Evolutionary conservation across 2,329 filamentous ascomycete species (phyloP).

Genomic region (Eurotiales sp.): DNA sequence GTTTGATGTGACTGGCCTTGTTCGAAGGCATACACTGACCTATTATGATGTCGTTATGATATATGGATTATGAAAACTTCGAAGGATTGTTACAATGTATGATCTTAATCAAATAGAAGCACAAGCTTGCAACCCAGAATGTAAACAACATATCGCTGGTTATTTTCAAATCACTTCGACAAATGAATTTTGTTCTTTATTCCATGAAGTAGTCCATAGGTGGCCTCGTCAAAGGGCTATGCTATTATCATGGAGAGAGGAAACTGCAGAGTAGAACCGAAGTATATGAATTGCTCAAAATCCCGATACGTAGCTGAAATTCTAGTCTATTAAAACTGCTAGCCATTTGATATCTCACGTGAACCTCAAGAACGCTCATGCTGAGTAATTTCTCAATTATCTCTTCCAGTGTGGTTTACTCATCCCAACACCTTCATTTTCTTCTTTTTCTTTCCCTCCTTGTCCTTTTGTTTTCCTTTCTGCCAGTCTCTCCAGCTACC

Average conservation of each 20-base stretch:
- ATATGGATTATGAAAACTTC: conserved; percentile 4
- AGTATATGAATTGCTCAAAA: background rate
- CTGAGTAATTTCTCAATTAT: background rate
- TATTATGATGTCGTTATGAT: conserved; percentile 1
- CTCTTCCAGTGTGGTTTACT: background rate
- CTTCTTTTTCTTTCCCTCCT: conserved; percentile 58
- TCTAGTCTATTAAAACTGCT: background rate
- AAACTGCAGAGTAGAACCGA: background rate
- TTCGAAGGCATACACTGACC: background rate
- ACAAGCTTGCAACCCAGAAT: background rate
- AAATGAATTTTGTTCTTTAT: background rate
- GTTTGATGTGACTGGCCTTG: background rate
- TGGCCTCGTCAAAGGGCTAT: background rate
- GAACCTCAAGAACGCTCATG: background rate
- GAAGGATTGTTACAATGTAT: conserved; percentile 11
- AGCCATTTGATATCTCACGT: background rate
- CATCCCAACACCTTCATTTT: conserved; percentile 48
- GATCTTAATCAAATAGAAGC: conserved; percentile 1
- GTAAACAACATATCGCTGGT: background rate
- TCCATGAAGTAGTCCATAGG: background rate
- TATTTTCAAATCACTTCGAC: background rate
- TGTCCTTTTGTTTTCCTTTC: conserved; percentile 60
- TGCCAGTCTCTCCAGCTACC: conserved; percentile 91
- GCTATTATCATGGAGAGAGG: no score
- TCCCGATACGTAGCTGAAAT: background rate